A percentile compares a stretch with the other conserved stretches of the same genome.
Conservation (phyloP, 495 filamentous ascomycete species). For the Daldinia grandis region DNA sequence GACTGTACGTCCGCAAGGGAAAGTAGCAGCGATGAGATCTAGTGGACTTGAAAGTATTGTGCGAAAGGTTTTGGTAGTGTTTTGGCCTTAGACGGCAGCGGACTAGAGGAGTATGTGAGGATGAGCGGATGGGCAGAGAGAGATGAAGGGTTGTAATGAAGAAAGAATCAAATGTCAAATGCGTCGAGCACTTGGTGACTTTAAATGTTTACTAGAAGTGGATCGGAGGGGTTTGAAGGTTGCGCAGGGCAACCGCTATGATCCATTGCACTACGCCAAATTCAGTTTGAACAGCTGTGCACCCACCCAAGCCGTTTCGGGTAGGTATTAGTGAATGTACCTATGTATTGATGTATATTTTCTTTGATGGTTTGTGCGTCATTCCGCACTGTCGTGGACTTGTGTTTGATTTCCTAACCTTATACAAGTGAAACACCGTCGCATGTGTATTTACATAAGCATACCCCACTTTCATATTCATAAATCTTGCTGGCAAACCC, state of each 20-base stretch:
- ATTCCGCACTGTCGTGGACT: too few relatives aligned
- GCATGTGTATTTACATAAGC: background rate
- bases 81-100: slow-evolving; percentile 24
- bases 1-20: slow-evolving; percentile 33
- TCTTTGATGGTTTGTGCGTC: slow-evolving; percentile 12
- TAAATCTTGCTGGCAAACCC: slow-evolving; percentile 17
- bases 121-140: slow-evolving; percentile 9
- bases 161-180: slow-evolving; percentile 36
- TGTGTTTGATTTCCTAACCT: too few relatives aligned
- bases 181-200: slow-evolving; percentile 14
- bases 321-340: background rate
- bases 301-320: slow-evolving; percentile 12
- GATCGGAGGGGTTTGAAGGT: slow-evolving; percentile 26
- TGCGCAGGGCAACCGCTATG: slow-evolving; percentile 35
- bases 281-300: slow-evolving; percentile 7
- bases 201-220: slow-evolving; percentile 43
- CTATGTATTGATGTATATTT: background rate
- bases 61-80: slow-evolving; percentile 39
- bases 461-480: slow-evolving; percentile 12
- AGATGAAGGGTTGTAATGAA: slow-evolving; percentile 36
- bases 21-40: slow-evolving; percentile 51
- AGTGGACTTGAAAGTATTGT: slow-evolving; percentile 49
- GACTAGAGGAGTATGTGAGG: slow-evolving; percentile 27
- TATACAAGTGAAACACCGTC: background rate
- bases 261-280: slow-evolving; percentile 10